phyloP scores from a whole-genome alignment of 257 asterid species.

The Primulina eburnea region DNA sequence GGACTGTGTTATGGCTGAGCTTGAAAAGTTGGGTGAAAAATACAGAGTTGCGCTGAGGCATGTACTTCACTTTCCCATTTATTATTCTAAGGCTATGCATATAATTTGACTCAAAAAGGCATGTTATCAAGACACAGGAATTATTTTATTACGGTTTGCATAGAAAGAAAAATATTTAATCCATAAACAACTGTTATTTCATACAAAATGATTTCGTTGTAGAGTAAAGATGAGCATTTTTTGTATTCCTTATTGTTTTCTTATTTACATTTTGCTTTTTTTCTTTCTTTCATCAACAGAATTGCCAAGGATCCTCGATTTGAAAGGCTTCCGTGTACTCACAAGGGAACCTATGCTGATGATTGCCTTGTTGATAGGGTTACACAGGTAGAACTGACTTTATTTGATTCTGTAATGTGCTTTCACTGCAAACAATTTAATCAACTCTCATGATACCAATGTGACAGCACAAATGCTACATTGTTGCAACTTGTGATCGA shows the following conservation, averaged over 20 bases:
- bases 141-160: neutral
- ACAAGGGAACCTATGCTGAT: constrained; percentile 98
- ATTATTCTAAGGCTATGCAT: neutral
- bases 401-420: neutral
- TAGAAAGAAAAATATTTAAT: neutral
- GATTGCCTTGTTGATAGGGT: constrained; percentile 54
- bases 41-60: constrained; percentile 96
- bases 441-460: constrained; percentile 16
- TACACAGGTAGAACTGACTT: constrained; percentile 57
- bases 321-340: constrained; percentile 94
- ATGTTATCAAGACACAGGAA: neutral
- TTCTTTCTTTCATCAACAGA: constrained; percentile 36
- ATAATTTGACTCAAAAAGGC: neutral
- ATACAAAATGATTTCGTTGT: neutral
- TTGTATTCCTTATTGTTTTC: too few relatives aligned
- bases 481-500: constrained; percentile 97
- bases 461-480: constrained; percentile 88
- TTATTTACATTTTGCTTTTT: too few relatives aligned
- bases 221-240: too few relatives aligned
- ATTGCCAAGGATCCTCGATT: constrained; percentile 97
- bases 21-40: constrained; percentile 90
- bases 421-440: constrained; percentile 9
- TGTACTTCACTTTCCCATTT: constrained; percentile 9
- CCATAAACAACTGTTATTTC: neutral
- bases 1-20: constrained; percentile 99